Base-by-base conservation (phyloP, 169 alveolate genomes). In the Plasmodium malariae region DNA sequence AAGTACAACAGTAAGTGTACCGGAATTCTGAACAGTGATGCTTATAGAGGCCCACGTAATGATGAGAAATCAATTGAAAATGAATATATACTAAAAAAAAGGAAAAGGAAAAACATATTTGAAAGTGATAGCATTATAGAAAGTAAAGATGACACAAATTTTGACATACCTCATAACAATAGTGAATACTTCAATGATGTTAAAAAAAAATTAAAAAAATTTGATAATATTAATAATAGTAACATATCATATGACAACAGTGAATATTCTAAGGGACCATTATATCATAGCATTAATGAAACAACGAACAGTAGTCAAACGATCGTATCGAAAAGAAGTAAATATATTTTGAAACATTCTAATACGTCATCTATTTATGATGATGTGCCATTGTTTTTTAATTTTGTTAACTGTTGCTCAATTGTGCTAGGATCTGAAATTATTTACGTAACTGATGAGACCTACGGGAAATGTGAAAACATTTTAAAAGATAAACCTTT, bases 401-500 rank as follows among this genome's bases (percentile, higher is more conserved):
- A 86, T 48, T 71, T 86, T 68, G 74, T 86, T 21, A 86, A 86
- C 28, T 70, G 92, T 12, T 55, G 78, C 36, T 86, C 92, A 17
- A 86, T 57, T 6, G 74, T 86, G n/a, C 45, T 86, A 28, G 92
- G 92, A 17, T 28, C 92, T 11, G 83, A 86, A 86, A 86, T 86
- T 54, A 86, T 86, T 34, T 86, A 86, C 49, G 92, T 70, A 45
- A 86, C 92, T 4, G 92, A 86, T 86, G 92, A 86, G 19, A 86
- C 92, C 14, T 71, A 86, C 57, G 92, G 92, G 2, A 86, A 86
- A 62, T 86, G 92, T 60, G 92, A 86, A 70, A 86, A 86, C 28
- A 86, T 86, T 30, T 86, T 86, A 51, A 86, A 86, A 37, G 92
- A 86, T 65, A 86, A 86, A 70, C 92, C 92, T 2, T 86, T 86